Base-by-base conservation (phyloP, 1,284 basidiomycete species). In the Apiotrichum brassicae region DNA sequence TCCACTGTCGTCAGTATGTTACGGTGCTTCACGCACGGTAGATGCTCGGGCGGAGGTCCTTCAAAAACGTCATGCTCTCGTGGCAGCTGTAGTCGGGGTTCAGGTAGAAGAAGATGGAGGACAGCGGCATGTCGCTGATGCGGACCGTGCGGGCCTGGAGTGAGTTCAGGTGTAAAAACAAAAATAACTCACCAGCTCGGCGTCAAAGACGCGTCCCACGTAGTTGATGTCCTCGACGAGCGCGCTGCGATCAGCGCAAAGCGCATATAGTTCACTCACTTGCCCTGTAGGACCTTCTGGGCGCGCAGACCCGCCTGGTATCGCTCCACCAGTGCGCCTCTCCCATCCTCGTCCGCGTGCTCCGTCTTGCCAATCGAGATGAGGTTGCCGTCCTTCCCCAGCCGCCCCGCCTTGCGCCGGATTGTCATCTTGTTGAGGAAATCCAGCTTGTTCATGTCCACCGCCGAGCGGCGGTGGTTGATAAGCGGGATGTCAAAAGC, bases 101-200 rank as follows among this genome's bases (percentile, higher is more conserved):
- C 19, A 79, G 65, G 66, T 90, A 94, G 71, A 92, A 82, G 68
- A 84, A 91, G 0, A 84, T 80, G 0, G 81, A 83, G 16, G 82
- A 73, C 1, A 64, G 61, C 0, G 84, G 79, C 39, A 92, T 77
- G 52, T 91, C 86, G 36, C 77, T 75, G 32, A 91, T 66, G 40
- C 82, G 83, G 7, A 77, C 78, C 3, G 86, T 73, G 19, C 88
- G 83, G 33, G 85, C 82, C 84, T 89, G 54, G 4, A 16, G n/a
- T 11, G 23, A n/a, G n/a, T n/a, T n/a, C n/a, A n/a, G n/a, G n/a
- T n/a, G n/a, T n/a, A n/a, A n/a, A n/a, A n/a, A n/a, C n/a, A n/a
- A n/a, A 1, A 16, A 28, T 9, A 16, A 60, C 71, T 54, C 44
- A 72, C 72, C 35, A 73, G 56, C 42, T 74, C 71, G 6, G 62